Conservation (phyloP, 768 basidiomycete species). For the Suillus discolor region DNA sequence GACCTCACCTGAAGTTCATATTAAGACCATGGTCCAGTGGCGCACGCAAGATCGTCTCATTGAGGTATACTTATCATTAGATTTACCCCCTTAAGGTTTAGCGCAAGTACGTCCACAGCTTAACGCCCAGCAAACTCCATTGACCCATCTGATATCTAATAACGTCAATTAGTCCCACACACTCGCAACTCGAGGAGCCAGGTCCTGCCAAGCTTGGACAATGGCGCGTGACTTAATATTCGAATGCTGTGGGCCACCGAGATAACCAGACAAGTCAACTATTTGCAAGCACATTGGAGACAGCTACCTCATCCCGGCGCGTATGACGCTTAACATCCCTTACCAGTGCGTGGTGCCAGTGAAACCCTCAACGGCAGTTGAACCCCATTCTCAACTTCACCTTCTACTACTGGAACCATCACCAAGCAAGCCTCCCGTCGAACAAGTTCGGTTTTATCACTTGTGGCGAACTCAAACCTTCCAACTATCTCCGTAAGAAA, state of each 20-base stretch:
- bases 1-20: too few relatives aligned
- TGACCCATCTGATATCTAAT: background rate
- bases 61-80: background rate
- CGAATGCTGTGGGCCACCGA: background rate
- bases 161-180: background rate
- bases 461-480: slow-evolving; percentile 52
- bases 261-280: background rate
- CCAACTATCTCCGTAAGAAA: slow-evolving; percentile 59
- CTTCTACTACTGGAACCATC: slow-evolving; percentile 39
- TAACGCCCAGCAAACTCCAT: background rate
- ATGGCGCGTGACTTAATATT: background rate
- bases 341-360: slow-evolving; percentile 14
- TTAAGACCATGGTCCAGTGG: too few relatives aligned
- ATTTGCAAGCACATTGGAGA: background rate
- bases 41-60: too few relatives aligned
- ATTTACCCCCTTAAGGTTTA: background rate
- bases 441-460: slow-evolving; percentile 30
- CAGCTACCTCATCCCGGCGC: background rate
- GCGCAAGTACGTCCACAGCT: too few relatives aligned
- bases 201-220: background rate
- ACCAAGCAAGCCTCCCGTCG: slow-evolving; percentile 30
- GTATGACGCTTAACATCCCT: background rate
- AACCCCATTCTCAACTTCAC: slow-evolving; percentile 31
- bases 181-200: background rate
- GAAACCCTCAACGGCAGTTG: slow-evolving; percentile 37